phyloP scores from a whole-genome alignment of 768 basidiomycete genomes.

The Tubosaeta brunneosetosa region DNA sequence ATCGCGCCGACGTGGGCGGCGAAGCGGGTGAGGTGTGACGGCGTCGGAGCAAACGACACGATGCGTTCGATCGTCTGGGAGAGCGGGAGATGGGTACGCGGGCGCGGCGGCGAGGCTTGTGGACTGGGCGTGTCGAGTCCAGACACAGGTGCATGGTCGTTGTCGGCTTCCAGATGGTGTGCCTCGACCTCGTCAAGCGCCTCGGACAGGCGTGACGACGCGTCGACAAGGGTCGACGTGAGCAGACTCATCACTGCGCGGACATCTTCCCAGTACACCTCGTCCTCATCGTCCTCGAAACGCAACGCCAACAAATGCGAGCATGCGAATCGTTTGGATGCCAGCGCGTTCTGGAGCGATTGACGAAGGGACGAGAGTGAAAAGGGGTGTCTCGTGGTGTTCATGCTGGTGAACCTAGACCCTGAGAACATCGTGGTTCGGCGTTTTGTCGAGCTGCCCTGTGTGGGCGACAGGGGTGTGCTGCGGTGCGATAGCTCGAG shows the following conservation, averaged over 20 bases:
- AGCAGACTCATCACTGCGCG: constrained; percentile 68
- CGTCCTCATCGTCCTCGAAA: constrained; percentile 69
- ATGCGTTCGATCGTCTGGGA: constrained; percentile 10
- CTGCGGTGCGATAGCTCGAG: constrained; percentile 36
- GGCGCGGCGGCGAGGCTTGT: constrained; percentile 14
- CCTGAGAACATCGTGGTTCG: constrained; percentile 38
- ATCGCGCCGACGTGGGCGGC: constrained; percentile 72
- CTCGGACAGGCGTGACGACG: constrained; percentile 55
- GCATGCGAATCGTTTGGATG: constrained; percentile 72
- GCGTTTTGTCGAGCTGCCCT: constrained; percentile 12
- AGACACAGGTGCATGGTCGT: constrained; percentile 33
- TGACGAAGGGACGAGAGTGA: constrained; percentile 60
- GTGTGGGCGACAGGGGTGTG: constrained; percentile 12
- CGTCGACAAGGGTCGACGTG: constrained; percentile 62
- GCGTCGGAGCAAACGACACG: constrained; percentile 68
- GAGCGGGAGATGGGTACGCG: constrained; percentile 9
- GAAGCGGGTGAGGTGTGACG: constrained; percentile 63
- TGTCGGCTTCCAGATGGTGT: constrained; percentile 44
- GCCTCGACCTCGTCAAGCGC: constrained; percentile 60
- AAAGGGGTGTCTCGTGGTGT: constrained; percentile 58
- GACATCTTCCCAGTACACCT: constrained; percentile 82
- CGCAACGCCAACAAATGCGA: constrained; percentile 76
- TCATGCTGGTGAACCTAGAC: constrained; percentile 61
- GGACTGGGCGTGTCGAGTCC: constrained; percentile 15
- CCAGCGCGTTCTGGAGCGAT: constrained; percentile 60